phyloP scores from a whole-genome alignment of 2,329 filamentous ascomycete species.

The Botrytis deweyae region DNA sequence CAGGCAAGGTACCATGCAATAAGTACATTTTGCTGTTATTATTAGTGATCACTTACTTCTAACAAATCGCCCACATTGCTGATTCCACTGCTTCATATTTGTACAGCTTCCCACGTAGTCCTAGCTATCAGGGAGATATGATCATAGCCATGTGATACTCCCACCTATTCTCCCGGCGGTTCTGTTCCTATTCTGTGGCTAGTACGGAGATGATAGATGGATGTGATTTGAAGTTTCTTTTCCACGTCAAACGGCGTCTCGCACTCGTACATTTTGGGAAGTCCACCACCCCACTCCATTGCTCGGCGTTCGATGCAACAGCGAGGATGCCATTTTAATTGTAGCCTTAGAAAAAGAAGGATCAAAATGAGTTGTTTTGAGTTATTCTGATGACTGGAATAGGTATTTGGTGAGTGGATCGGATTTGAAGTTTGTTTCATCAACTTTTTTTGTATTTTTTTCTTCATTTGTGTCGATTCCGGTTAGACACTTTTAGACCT shows the following conservation, averaged over 20 bases:
- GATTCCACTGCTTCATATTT: neutral
- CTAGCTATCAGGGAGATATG: neutral
- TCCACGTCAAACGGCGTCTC: constrained; percentile 10
- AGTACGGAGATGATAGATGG: neutral
- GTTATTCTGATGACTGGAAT: neutral
- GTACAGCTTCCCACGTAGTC: neutral
- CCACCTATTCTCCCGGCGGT: neutral
- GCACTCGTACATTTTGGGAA: constrained; percentile 7
- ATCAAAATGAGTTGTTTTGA: neutral
- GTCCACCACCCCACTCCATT: neutral
- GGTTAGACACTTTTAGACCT: neutral
- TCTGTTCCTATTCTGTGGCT: neutral
- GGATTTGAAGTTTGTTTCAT: constrained; percentile 14
- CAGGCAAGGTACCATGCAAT: neutral
- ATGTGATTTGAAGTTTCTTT: constrained; percentile 4
- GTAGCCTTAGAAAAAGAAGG: constrained; percentile 5
- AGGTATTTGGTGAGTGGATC: constrained; percentile 4
- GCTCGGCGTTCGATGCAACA: neutral
- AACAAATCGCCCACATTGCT: neutral
- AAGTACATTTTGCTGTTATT: neutral
- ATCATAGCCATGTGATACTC: neutral
- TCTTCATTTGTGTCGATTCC: neutral
- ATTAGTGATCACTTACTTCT: neutral
- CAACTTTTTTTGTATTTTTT: neutral
- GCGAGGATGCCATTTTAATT: neutral